Percentiles rank a stretch among this genome's conserved stretches.
Conservation (phyloP, 768 basidiomycete genomes). For the Cyathus striatus region DNA sequence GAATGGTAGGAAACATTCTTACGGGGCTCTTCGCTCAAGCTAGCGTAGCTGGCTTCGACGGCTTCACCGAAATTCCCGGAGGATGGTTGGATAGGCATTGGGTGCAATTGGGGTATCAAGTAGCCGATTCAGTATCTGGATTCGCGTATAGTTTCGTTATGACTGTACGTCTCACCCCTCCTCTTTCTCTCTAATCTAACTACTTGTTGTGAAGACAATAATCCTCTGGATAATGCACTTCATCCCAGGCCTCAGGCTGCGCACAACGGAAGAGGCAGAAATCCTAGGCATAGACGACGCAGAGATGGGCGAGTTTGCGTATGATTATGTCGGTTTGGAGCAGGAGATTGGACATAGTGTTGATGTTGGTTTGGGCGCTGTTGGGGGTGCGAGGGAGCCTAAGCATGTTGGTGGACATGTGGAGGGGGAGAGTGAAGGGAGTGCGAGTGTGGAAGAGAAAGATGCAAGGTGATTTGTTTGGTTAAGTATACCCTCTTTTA, state of each 20-base stretch:
- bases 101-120: conserved; percentile 80
- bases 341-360: conserved; percentile 40
- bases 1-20: conserved; percentile 75
- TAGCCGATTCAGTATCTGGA: conserved; percentile 69
- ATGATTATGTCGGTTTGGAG: conserved; percentile 81
- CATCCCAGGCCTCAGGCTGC: conserved; percentile 76
- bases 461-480: too few relatives aligned
- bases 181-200: neutral
- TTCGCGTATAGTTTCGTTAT: conserved; percentile 69
- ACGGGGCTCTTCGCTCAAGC: conserved; percentile 87
- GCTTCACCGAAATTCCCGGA: conserved; percentile 56
- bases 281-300: conserved; percentile 85
- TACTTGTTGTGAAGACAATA: conserved; percentile 43
- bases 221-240: conserved; percentile 88
- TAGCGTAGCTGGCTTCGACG: conserved; percentile 78
- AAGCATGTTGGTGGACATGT: conserved; percentile 12
- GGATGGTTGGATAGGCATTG: conserved; percentile 87
- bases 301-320: conserved; percentile 87
- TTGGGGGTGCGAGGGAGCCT: conserved; percentile 21
- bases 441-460: neutral
- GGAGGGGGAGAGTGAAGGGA: neutral
- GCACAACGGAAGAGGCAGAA: conserved; percentile 59
- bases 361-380: conserved; percentile 12
- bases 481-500: too few relatives aligned
- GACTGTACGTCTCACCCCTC: conserved; percentile 45